A percentile compares a stretch with the other conserved stretches of the same genome.
Conservation (phyloP, 2,329 filamentous ascomycete species). For the Pestalotiopsis sp. region DNA sequence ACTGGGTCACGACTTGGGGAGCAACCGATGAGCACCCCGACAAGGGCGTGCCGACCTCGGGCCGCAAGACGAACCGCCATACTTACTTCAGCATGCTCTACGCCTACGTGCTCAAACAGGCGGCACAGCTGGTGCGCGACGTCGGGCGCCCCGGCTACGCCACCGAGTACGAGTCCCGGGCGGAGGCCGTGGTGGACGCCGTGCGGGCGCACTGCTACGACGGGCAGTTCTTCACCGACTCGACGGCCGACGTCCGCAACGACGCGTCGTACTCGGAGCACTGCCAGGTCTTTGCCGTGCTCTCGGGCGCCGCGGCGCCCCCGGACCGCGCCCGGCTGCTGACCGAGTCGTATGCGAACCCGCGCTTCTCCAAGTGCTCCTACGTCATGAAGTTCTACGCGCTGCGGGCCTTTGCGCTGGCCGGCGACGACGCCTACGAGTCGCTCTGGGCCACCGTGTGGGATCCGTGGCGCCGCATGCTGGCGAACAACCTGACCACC, state of each 20-base stretch:
- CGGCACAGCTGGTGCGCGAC: conserved; percentile 32
- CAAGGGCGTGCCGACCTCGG: conserved; percentile 11
- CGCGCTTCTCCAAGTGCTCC: conserved; percentile 9
- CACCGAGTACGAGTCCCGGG: conserved; percentile 32
- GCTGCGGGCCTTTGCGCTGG: conserved; percentile 18
- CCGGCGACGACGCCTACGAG: conserved; percentile 17
- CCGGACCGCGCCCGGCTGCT: conserved; percentile 15
- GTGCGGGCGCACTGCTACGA: conserved; percentile 35
- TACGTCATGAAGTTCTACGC: conserved; percentile 24
- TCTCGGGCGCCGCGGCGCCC: conserved; percentile 30
- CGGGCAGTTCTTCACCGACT: conserved; percentile 37
- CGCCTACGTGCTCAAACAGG: conserved; percentile 36
- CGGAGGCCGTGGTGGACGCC: conserved; percentile 25
- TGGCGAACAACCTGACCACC: conserved; percentile 20
- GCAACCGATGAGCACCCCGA: conserved; percentile 13
- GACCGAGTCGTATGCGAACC: not conserved
- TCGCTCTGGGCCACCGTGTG: conserved; percentile 20
- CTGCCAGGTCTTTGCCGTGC: conserved; percentile 38
- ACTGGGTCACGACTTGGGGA: conserved; percentile 11
- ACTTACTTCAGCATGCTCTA: conserved; percentile 38
- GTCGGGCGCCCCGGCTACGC: conserved; percentile 36
- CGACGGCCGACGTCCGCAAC: conserved; percentile 32
- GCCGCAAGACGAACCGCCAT: conserved; percentile 9
- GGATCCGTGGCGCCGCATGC: conserved; percentile 20
- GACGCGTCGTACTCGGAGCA: conserved; percentile 35